Conservation (phyloP, 352 stramenopile genomes). For the Globisporangium carolinianum region DNA sequence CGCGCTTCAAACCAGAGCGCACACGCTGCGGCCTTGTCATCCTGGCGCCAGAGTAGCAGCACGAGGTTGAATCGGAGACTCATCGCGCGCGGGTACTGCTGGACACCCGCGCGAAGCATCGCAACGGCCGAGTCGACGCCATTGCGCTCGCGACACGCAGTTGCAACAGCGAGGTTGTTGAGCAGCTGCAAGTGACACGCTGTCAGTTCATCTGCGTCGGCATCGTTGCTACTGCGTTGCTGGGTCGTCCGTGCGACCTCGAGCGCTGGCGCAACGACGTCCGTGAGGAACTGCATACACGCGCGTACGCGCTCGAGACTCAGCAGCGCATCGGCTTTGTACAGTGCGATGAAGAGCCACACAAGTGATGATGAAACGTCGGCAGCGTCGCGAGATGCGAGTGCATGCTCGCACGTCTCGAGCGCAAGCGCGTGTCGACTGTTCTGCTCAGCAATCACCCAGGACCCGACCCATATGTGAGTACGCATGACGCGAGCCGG, state of each 20-base stretch:
- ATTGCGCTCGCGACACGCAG: conserved; percentile 24
- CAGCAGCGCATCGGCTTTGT: conserved; percentile 70
- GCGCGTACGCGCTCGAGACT: conserved; percentile 68
- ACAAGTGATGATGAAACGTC: not conserved
- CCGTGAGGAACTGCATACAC: conserved; percentile 35
- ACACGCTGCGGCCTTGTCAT: conserved; percentile 37
- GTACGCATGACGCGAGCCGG: not conserved
- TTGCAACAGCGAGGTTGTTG: conserved; percentile 67
- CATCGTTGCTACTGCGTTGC: conserved; percentile 1
- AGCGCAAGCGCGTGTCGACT: conserved; percentile 29
- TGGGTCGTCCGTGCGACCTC: conserved; percentile 7
- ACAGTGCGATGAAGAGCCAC: conserved; percentile 32
- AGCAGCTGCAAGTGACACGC: conserved; percentile 49
- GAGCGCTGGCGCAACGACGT: conserved; percentile 18
- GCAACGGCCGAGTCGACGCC: conserved; percentile 30
- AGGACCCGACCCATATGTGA: too few relatives aligned
- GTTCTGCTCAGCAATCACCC: not conserved
- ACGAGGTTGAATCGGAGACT: conserved; percentile 65
- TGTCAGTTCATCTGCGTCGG: conserved; percentile 18
- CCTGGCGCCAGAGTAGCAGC: conserved; percentile 62
- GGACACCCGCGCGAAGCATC: conserved; percentile 35
- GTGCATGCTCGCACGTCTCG: conserved; percentile 26
- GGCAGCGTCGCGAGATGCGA: conserved; percentile 1
- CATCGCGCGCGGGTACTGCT: conserved; percentile 32
- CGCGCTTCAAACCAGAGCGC: conserved; percentile 65